Conservation (phyloP, 106 monocot genomes). For the Xerophyta viscosa region DNA sequence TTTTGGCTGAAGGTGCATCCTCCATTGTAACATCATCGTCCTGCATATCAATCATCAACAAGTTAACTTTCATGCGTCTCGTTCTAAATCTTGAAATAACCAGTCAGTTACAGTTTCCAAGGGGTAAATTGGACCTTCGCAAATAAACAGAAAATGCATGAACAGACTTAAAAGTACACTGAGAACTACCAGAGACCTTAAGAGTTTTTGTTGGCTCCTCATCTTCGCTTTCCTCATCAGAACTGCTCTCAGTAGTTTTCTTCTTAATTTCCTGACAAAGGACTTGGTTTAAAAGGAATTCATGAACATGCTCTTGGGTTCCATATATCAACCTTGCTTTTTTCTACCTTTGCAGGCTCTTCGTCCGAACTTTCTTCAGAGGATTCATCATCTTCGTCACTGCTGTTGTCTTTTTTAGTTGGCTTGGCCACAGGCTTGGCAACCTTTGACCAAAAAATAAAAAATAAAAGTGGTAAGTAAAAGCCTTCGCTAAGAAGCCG, state of each 20-base stretch:
- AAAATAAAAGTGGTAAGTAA: too few species aligned
- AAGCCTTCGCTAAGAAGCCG: too few species aligned
- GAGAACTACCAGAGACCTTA: too few species aligned
- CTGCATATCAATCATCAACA: conserved; percentile 20
- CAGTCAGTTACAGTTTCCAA: too few species aligned
- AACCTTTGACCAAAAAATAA: too few species aligned
- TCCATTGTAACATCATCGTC: conserved; percentile 44
- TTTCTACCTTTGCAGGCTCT: conserved; percentile 23
- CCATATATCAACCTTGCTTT: too few species aligned
- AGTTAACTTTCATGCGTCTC: background rate
- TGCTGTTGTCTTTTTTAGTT: conserved; percentile 36
- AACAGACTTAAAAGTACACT: too few species aligned
- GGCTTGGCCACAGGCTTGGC: conserved; percentile 23
- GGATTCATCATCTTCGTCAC: conserved; percentile 54
- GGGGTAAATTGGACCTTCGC: too few species aligned
- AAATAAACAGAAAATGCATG: too few species aligned
- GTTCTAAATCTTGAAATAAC: background rate
- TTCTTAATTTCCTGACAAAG: conserved; percentile 12
- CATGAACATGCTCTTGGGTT: too few species aligned
- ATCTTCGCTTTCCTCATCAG: conserved; percentile 50
- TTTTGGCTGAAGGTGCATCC: conserved; percentile 25
- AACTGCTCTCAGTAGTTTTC: conserved; percentile 14
- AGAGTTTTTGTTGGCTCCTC: conserved; percentile 33
- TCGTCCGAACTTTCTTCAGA: conserved; percentile 72
- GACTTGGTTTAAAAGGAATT: too few species aligned